Evolutionary conservation across 169 alveolate genomes (phyloP).

Genomic region (Cryptosporidium muris): DNA sequence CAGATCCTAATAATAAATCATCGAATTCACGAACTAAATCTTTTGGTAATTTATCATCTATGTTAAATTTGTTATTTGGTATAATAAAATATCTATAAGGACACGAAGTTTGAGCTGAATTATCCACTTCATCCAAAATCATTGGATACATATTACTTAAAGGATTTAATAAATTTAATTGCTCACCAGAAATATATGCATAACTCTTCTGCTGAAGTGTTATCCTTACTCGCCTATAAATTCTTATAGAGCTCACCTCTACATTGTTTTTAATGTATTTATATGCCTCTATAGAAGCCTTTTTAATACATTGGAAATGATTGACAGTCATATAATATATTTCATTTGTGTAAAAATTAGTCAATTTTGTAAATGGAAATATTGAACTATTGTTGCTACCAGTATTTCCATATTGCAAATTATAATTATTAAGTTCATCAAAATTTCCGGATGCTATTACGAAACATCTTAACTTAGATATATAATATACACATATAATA

Average conservation of each 20-base stretch:
- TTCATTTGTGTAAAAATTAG: conserved; percentile 22
- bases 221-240: conserved; percentile 58
- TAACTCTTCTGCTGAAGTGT: conserved; percentile 2
- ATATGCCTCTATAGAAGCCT: background rate
- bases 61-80: background rate
- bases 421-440: no score
- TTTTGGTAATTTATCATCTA: conserved; percentile 28
- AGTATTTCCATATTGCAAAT: background rate
- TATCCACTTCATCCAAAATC: conserved; percentile 21
- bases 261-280: conserved; percentile 5
- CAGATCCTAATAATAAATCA: background rate
- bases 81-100: conserved; percentile 9
- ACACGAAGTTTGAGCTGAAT: background rate
- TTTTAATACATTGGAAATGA: conserved; percentile 14
- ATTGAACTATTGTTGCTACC: background rate
- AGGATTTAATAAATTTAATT: background rate
- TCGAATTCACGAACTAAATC: conserved; percentile 27
- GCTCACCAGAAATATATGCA: background rate
- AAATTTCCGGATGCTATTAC: no score
- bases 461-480: no score
- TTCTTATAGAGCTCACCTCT: background rate
- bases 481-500: no score
- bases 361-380: conserved; percentile 60
- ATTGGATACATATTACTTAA: conserved; percentile 48
- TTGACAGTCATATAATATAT: conserved; percentile 16